phyloP scores from a whole-genome alignment of 768 basidiomycete genomes.

The Dendrothele bispora region DNA sequence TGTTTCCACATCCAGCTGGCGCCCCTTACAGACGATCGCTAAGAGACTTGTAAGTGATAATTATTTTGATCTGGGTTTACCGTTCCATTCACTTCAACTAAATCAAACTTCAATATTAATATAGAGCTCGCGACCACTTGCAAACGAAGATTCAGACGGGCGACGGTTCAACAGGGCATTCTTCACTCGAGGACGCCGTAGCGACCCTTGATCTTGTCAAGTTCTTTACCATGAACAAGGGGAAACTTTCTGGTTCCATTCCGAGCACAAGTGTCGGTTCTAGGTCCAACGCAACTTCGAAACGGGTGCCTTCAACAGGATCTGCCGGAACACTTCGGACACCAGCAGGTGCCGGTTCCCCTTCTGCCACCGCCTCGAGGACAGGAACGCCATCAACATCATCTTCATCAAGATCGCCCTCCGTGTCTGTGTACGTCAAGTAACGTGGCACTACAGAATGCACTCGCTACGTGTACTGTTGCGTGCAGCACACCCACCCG shows the following conservation, averaged over 20 bases:
- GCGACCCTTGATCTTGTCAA: conserved; percentile 88
- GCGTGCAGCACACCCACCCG: too few species aligned
- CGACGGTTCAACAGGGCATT: conserved; percentile 76
- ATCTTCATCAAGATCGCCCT: neutral
- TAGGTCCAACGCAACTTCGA: neutral
- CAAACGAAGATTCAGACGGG: conserved; percentile 81
- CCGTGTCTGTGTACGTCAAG: too few species aligned
- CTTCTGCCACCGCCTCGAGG: neutral
- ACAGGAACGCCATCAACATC: neutral
- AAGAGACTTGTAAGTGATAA: conserved; percentile 64
- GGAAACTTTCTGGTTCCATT: too few species aligned
- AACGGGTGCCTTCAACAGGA: too few species aligned
- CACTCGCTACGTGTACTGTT: too few species aligned
- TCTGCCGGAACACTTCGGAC: too few species aligned
- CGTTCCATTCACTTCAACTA: neutral
- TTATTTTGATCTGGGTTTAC: conserved; percentile 13
- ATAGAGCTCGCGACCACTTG: conserved; percentile 82
- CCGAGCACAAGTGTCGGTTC: too few species aligned
- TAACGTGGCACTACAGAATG: too few species aligned
- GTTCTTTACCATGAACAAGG: conserved; percentile 72
- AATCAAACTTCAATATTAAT: neutral
- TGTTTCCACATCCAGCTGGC: conserved; percentile 79
- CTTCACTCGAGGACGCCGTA: conserved; percentile 85
- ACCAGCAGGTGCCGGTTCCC: neutral
- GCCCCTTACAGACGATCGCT: conserved; percentile 82